Percentiles rank a stretch among this genome's conserved stretches.
phyloP scores from a whole-genome alignment of 2,329 filamentous ascomycete genomes.

The Phaeosphaeriaceae sp. region DNA sequence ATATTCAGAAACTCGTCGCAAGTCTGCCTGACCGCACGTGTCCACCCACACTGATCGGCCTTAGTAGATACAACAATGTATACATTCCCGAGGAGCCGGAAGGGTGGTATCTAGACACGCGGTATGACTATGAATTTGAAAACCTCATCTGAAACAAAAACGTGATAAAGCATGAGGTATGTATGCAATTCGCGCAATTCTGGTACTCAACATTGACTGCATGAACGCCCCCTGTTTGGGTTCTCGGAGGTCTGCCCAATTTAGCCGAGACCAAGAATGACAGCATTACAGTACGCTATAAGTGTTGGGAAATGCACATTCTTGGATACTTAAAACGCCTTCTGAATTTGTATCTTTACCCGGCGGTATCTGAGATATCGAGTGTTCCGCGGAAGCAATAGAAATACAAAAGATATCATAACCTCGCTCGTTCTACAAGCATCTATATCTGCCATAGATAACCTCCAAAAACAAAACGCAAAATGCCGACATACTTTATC shows the following conservation, averaged over 20 bases:
- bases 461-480: neutral
- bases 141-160: neutral
- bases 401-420: neutral
- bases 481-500: slow-evolving; percentile 42
- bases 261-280: neutral
- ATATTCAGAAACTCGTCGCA: too few relatives aligned
- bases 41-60: too few relatives aligned
- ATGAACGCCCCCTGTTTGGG: slow-evolving; percentile 17
- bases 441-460: neutral
- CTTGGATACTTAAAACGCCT: neutral
- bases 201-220: slow-evolving; percentile 7
- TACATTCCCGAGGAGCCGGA: too few relatives aligned
- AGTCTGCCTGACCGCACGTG: too few relatives aligned
- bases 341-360: neutral
- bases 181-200: neutral
- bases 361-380: slow-evolving; percentile 1
- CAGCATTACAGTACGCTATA: slow-evolving; percentile 1
- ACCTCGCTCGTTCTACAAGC: neutral
- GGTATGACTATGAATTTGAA: neutral
- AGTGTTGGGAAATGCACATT: neutral
- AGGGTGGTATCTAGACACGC: too few relatives aligned
- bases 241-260: neutral
- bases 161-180: neutral
- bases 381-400: neutral
- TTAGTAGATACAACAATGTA: too few relatives aligned